Conservation (phyloP, 2,329 filamentous ascomycete genomes). For the Grosmannia serpens region DNA sequence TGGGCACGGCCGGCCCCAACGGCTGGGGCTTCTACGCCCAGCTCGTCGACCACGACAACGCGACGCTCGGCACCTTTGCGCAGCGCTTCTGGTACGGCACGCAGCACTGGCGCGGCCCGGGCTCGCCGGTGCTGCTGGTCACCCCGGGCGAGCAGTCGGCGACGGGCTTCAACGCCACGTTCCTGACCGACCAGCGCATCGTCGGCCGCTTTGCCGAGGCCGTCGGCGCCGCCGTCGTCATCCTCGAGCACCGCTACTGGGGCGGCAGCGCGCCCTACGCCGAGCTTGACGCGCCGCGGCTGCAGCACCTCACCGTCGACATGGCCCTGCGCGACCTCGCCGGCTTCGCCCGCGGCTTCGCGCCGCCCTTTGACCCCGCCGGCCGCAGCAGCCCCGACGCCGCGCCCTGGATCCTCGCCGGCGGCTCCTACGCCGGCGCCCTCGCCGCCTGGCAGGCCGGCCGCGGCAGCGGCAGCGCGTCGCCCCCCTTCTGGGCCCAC, state of each 20-base stretch:
- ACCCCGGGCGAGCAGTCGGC: constrained; percentile 23
- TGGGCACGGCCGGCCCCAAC: not conserved
- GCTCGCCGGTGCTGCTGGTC: constrained; percentile 27
- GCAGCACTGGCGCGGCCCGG: constrained; percentile 25
- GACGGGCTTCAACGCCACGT: constrained; percentile 12
- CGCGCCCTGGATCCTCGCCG: constrained; percentile 42
- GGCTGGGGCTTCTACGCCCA: constrained; percentile 24
- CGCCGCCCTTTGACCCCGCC: constrained; percentile 36
- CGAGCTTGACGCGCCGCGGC: constrained; percentile 22
- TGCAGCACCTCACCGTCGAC: constrained; percentile 27
- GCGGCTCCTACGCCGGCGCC: constrained; percentile 45
- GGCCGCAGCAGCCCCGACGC: constrained; percentile 30
- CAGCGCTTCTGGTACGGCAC: constrained; percentile 29
- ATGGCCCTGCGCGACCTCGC: constrained; percentile 28
- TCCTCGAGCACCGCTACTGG: constrained; percentile 33
- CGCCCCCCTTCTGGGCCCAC: constrained; percentile 37
- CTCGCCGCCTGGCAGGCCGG: constrained; percentile 25
- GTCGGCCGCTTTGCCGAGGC: constrained; percentile 27
- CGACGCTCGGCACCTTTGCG: constrained; percentile 26
- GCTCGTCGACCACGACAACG: constrained; percentile 28
- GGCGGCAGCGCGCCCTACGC: constrained; percentile 26
- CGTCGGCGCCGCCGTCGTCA: constrained; percentile 26
- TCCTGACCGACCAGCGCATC: constrained; percentile 41
- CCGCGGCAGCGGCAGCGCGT: not conserved
- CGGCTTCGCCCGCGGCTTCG: constrained; percentile 32